Base-by-base conservation (phyloP, 495 filamentous ascomycete genomes). In the Geoglossum glabrum region DNA sequence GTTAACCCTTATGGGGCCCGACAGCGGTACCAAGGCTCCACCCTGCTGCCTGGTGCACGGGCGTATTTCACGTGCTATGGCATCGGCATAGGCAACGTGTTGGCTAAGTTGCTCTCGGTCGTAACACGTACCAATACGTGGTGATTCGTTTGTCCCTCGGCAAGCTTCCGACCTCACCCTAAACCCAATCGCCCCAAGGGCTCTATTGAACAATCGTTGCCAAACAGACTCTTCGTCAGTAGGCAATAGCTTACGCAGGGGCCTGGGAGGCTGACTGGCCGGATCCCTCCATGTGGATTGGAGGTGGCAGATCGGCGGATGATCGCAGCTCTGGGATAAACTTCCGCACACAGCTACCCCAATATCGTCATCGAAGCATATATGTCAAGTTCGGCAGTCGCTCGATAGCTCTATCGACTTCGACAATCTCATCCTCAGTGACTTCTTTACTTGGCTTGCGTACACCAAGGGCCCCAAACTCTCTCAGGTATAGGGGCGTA, bases 361-460 rank as follows among this genome's bases (percentile, higher is more conserved):
- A 21, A 21, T 45, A 21, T 56, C 1, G 17, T 56, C 23, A 38
- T 19, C 31, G 25, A 26, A 79, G 57, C 76, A 79, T 79, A 59
- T 77, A 79, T 11, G 75, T 75, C 6, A 79, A 61, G 61, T 79
- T 71, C 1, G 76, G 74, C 31, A 79, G 60, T 31, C 66, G 66
- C 49, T 64, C 64, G 21, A 77, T 60, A 31, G 77, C 64, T 34
- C 49, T 63, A 25, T 64, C 62, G 36, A 70, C 69, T 25, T 64
- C 62, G 36, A 70, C 69, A 21, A 71, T 67, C 2, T 58, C 58
- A 31, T 72, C 68, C 21, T 71, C 65, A 31, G 67, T 61, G 7
- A 40, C 59, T 23, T 65, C 60, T 17, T 65, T 40, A 19, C 49
- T 54, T 46, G 64, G 57, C 62, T 61, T 64, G 47, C 60, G 57